A percentile compares a stretch with the other conserved stretches of the same genome.
Conservation (phyloP, 2,329 filamentous ascomycete species). For the Alternaria brassicae region DNA sequence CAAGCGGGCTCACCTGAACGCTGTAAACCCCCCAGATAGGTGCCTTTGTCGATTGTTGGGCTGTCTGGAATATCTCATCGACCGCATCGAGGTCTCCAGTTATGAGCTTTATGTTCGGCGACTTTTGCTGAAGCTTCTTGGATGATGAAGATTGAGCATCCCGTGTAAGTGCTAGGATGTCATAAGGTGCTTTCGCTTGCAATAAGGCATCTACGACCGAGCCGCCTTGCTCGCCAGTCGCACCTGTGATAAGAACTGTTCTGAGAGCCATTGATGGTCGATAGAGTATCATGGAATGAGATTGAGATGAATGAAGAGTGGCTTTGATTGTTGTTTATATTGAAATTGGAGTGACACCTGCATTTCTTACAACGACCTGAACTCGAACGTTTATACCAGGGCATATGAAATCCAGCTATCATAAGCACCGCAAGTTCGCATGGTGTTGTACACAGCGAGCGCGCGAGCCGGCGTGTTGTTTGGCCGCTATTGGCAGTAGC, state of each 20-base stretch:
- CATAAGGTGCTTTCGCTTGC: constrained; percentile 47
- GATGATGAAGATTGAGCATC: constrained; percentile 58
- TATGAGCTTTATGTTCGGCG: constrained; percentile 60
- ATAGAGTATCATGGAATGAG: not conserved
- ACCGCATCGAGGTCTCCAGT: constrained; percentile 62
- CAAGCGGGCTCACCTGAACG: constrained; percentile 30
- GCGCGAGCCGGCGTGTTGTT: constrained; percentile 5
- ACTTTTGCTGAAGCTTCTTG: constrained; percentile 56
- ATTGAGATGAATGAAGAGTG: not conserved
- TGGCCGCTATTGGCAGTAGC: not conserved
- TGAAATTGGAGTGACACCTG: not conserved
- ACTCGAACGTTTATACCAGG: not conserved
- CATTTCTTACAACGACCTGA: not conserved
- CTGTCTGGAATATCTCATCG: constrained; percentile 58
- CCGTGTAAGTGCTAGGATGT: constrained; percentile 65
- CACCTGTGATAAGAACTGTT: constrained; percentile 51
- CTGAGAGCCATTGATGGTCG: constrained; percentile 7
- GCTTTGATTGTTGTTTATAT: not conserved
- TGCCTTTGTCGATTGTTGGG: constrained; percentile 38
- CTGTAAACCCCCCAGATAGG: constrained; percentile 46
- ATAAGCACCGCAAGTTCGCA: not conserved
- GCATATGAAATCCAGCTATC: not conserved
- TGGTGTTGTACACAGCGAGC: not conserved
- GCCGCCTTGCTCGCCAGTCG: constrained; percentile 56
- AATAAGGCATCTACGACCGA: constrained; percentile 52